These are phyloP conservation scores for Microdochium nivale DNA, from an alignment of 2,329 filamentous ascomycete species.

Conservation along the genomic window DNA sequence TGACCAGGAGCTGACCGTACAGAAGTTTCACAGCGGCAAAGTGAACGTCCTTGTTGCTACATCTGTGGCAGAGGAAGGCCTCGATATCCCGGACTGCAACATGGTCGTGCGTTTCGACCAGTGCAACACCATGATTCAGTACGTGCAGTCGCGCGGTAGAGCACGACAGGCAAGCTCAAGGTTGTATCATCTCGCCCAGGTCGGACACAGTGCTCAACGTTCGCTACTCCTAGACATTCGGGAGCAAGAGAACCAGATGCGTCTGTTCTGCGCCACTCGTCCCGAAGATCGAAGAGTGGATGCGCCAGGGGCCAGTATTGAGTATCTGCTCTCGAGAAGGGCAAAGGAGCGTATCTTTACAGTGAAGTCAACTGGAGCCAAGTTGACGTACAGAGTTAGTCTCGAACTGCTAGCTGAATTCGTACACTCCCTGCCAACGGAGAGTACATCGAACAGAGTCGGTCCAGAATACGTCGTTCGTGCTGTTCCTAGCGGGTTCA, in stretches of 20 bases:
- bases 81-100: conserved; percentile 62
- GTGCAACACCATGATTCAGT: conserved; percentile 85
- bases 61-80: conserved; percentile 58
- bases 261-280: conserved; percentile 66
- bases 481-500: conserved; percentile 47
- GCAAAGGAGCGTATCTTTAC: conserved; percentile 42
- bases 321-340: conserved; percentile 45
- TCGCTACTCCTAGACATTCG: conserved; percentile 50
- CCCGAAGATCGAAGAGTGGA: conserved; percentile 65
- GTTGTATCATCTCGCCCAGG: conserved; percentile 79
- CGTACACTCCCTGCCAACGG: conserved; percentile 53
- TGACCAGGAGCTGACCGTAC: conserved; percentile 65
- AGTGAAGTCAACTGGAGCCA: conserved; percentile 62
- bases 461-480: conserved; percentile 54
- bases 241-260: conserved; percentile 54
- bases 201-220: conserved; percentile 53
- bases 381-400: conserved; percentile 68
- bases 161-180: conserved; percentile 70
- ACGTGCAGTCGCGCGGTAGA: conserved; percentile 85
- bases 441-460: conserved; percentile 18
- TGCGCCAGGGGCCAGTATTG: conserved; percentile 48
- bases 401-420: conserved; percentile 66
- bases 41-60: conserved; percentile 60
- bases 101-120: conserved; percentile 72
- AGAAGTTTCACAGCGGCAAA: conserved; percentile 50